Base-by-base conservation (phyloP, 176 grass and related monocot species). In the Phragmites australis region DNA sequence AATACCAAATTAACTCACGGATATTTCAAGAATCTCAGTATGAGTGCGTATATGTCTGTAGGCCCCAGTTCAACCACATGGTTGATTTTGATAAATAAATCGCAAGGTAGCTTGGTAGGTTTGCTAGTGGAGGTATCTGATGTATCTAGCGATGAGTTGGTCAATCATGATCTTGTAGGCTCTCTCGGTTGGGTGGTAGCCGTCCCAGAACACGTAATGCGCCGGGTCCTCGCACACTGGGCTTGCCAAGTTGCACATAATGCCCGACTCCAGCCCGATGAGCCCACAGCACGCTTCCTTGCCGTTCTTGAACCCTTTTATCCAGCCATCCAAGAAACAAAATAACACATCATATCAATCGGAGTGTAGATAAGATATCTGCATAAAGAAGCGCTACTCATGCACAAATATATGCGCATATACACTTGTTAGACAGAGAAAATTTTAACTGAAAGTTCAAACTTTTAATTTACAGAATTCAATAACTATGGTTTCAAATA, bases 161-260 rank as follows among this genome's bases (percentile, higher is more conserved):
- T 80, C 58, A 45, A 88, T 75, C 7, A 93, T 78, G 14, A 86
- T 57, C 27, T 85, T 74, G 66, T 79, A 88, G 1, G 82, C 85
- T 8, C 54, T 83, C 31, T 90, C 27, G 1, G 82, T 85, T 30
- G 91, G 91, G 31, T 90, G 91, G 66, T 88, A 93, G 30, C 65
- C 82, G 46, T 90, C 91, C 81, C 88, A 93, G 70, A 93, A 93
- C 45, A 93, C 30, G 64, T 88, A 90, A 26, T 88, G 66, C 4
- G 74, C 43, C 14, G 85, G 73, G 2, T 88, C 72, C 29, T 68
- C 37, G 41, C 88, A 90, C 17, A 85, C 56, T 8, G 53, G 80
- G 80, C 85, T 76, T 8, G 86, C 73, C 6, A 49, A 75, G 46
- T 90, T 93, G 69, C 88, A 93, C 1, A 85, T 39, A 26, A 85